These are phyloP conservation scores for Phytophthora rubi DNA, from an alignment of 352 stramenopile species.

Conservation along the genomic window DNA sequence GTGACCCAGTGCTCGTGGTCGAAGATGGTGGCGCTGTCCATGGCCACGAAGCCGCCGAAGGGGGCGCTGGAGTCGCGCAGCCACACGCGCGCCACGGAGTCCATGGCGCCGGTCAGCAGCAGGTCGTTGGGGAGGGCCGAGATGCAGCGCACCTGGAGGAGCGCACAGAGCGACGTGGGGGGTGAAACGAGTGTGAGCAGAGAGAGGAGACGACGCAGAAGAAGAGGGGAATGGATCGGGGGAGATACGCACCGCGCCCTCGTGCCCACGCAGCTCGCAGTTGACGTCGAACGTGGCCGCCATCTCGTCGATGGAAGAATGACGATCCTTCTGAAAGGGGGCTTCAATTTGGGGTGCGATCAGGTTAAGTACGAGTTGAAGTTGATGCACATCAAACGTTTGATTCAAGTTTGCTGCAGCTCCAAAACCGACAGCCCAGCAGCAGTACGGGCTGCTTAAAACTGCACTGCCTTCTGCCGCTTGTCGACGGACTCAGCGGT, in stretches of 20 bases:
- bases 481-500: no score
- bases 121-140: conserved; percentile 52
- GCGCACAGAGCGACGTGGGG: conserved; percentile 14
- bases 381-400: no score
- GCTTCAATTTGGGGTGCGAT: background rate
- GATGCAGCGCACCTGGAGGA: conserved; percentile 59
- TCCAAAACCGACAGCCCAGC: no score
- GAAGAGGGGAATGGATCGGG: background rate
- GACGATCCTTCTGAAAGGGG: background rate
- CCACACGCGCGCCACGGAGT: conserved; percentile 69
- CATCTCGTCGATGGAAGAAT: conserved; percentile 25
- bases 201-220: conserved; percentile 6
- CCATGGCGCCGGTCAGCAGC: conserved; percentile 80
- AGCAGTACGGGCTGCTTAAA: no score
- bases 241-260: conserved; percentile 65
- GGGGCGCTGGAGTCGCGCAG: conserved; percentile 34
- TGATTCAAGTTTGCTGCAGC: no score
- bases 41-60: conserved; percentile 35
- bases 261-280: conserved; percentile 74
- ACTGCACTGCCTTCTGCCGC: no score
- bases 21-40: conserved; percentile 69
- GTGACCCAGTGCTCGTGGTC: conserved; percentile 89
- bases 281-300: conserved; percentile 37
- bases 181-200: background rate
- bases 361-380: background rate